Conservation (phyloP, 495 filamentous ascomycete genomes). For the Pseudomonodictys pantanalensis region DNA sequence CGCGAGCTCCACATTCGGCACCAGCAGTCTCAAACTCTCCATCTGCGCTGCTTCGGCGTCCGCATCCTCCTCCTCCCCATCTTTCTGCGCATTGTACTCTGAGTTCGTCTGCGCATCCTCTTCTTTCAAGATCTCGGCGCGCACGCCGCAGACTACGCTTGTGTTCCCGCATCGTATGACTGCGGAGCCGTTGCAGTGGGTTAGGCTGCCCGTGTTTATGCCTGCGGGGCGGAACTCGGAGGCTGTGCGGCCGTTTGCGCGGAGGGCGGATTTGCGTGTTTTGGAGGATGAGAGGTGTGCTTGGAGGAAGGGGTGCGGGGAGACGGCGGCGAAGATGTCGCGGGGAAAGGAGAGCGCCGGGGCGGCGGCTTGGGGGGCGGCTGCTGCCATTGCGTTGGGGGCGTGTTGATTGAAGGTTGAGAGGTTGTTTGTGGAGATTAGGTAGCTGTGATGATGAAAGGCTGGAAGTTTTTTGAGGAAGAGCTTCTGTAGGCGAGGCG, state of each 20-base stretch:
- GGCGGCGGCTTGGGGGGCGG: background rate
- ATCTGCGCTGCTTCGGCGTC: constrained; percentile 42
- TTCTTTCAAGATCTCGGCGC: constrained; percentile 77
- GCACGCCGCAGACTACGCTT: constrained; percentile 84
- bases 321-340: constrained; percentile 82
- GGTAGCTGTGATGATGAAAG: background rate
- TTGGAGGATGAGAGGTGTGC: constrained; percentile 70
- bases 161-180: constrained; percentile 87
- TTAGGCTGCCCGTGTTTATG: constrained; percentile 74
- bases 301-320: constrained; percentile 83
- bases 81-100: background rate
- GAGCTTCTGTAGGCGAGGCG: constrained; percentile 3
- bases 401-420: background rate
- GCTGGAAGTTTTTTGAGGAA: background rate
- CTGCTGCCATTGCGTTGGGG: constrained; percentile 8
- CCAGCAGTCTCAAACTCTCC: constrained; percentile 65
- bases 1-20: constrained; percentile 86
- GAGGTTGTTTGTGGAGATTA: background rate
- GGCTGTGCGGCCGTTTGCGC: constrained; percentile 75
- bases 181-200: constrained; percentile 83
- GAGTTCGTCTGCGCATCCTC: constrained; percentile 59
- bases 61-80: constrained; percentile 48
- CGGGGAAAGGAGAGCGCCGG: constrained; percentile 66
- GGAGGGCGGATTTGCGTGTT: constrained; percentile 53
- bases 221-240: constrained; percentile 64